A percentile compares a stretch with the other conserved stretches of the same genome.
phyloP scores from a whole-genome alignment of 2,329 filamentous ascomycete species.

The Colletotrichum sansevieriae region DNA sequence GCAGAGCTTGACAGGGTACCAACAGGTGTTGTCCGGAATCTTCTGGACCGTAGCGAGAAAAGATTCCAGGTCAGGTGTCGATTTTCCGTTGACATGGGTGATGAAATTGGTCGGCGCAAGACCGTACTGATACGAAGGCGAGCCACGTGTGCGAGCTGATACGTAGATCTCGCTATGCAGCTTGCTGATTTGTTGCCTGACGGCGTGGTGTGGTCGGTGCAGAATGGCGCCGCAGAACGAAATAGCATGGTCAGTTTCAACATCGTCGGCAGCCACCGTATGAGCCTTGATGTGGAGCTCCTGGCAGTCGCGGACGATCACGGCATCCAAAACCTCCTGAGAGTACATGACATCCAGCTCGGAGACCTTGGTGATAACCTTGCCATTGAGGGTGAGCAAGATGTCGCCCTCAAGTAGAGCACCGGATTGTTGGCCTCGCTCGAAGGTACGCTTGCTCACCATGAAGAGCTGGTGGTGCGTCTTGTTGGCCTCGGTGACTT shows the following conservation, averaged over 20 bases:
- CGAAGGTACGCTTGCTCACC: slow-evolving; percentile 89
- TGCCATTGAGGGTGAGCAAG: slow-evolving; percentile 88
- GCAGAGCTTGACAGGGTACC: slow-evolving; percentile 47
- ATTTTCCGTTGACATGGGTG: slow-evolving; percentile 91
- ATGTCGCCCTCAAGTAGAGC: slow-evolving; percentile 91
- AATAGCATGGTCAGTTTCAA: slow-evolving; percentile 92
- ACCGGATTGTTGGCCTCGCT: slow-evolving; percentile 62
- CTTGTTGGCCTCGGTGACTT: slow-evolving; percentile 88
- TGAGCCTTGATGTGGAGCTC: slow-evolving; percentile 83
- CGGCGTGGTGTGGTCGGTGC: slow-evolving; percentile 94
- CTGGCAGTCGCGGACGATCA: slow-evolving; percentile 87
- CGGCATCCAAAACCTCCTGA: slow-evolving; percentile 83
- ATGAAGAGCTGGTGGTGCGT: slow-evolving; percentile 98
- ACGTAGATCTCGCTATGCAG: slow-evolving; percentile 98
- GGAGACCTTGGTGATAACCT: slow-evolving; percentile 91
- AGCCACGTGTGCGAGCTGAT: slow-evolving; percentile 85
- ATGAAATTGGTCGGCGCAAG: slow-evolving; percentile 98
- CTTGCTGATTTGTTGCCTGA: slow-evolving; percentile 96
- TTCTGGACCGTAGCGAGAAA: slow-evolving; percentile 86
- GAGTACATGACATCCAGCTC: slow-evolving; percentile 98
- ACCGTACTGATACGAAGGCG: slow-evolving; percentile 89
- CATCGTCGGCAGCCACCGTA: slow-evolving; percentile 88
- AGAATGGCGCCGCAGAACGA: slow-evolving; percentile 96
- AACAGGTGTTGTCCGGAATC: slow-evolving; percentile 95
- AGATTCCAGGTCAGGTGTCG: slow-evolving; percentile 83